Base-by-base conservation (phyloP, 371 early-diverging fungal genomes). In the Dichotomocladium elegans region DNA sequence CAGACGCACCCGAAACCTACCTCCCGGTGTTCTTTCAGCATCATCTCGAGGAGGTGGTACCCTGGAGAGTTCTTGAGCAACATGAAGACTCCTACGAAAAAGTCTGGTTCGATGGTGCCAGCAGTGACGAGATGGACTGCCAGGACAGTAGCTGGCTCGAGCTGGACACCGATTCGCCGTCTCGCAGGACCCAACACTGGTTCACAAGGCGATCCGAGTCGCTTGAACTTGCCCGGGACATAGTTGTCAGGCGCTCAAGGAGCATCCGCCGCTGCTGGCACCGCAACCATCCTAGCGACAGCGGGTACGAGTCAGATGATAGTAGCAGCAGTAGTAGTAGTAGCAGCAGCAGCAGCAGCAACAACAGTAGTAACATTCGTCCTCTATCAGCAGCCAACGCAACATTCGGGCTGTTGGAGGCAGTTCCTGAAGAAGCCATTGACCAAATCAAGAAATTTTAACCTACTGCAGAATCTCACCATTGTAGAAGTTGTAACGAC, bases 251-350 rank as follows among this genome's bases (percentile, higher is more conserved):
- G 14, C 51, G 52, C 29, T 60, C 61, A 1, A 61, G 53, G 44
- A 61, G 56, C 26, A 44, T 61, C 34, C 61, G 61, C 25, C 56
- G 55, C 10, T 61, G 61, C 57, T 49, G 61, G n/a, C 51, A n/a
- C n/a, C n/a, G n/a, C n/a, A n/a, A n/a, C n/a, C n/a, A n/a, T n/a
- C n/a, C n/a, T n/a, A n/a, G n/a, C n/a, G n/a, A n/a, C n/a, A n/a
- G n/a, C n/a, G n/a, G n/a, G n/a, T n/a, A n/a, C n/a, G n/a, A n/a
- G n/a, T n/a, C n/a, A n/a, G n/a, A n/a, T n/a, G n/a, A n/a, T n/a
- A n/a, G n/a, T n/a, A n/a, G n/a, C n/a, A n/a, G n/a, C n/a, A n/a
- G n/a, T n/a, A n/a, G n/a, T n/a, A n/a, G n/a, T n/a, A n/a, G n/a
- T n/a, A n/a, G n/a, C n/a, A 49, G 7, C 55, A 54, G 26, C 59